Conservation (phyloP, 2,329 filamentous ascomycete genomes). For the Colletotrichum chrysophilum region DNA sequence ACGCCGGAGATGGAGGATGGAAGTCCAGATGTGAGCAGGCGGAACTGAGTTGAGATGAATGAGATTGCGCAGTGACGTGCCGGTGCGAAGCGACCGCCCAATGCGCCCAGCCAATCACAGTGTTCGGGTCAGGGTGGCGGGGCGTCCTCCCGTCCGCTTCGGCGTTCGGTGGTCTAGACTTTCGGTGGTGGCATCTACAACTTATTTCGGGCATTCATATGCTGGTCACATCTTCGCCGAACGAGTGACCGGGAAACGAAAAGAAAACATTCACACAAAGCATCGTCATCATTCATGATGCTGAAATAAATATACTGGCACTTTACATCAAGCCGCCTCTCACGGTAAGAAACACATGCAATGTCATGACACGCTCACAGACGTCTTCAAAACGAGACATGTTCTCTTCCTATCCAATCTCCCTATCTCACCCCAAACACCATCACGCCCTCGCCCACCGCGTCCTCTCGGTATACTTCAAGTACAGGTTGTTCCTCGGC, state of each 20-base stretch:
- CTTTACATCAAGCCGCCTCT: background rate
- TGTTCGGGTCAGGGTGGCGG: background rate
- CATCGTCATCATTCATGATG: background rate
- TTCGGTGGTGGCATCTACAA: background rate
- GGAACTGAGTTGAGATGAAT: background rate
- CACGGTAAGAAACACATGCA: background rate
- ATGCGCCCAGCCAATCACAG: background rate
- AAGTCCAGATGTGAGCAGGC: background rate
- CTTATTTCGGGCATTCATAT: background rate
- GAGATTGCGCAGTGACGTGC: background rate
- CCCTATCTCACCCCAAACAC: background rate
- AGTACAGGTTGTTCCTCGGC: conserved; percentile 35
- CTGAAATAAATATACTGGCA: background rate
- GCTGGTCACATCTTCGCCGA: background rate
- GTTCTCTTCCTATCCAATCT: background rate
- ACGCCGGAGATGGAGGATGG: background rate
- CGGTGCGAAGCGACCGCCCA: background rate
- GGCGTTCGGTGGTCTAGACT: conserved; percentile 9
- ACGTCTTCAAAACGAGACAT: background rate
- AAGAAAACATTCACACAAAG: background rate
- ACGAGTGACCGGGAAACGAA: background rate
- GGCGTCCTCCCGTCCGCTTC: background rate
- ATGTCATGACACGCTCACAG: background rate
- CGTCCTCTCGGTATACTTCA: conserved; percentile 36
- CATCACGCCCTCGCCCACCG: background rate